Evolutionary conservation across 306 rosid genomes (phyloP).

Genomic region (Rubus idaeus): DNA sequence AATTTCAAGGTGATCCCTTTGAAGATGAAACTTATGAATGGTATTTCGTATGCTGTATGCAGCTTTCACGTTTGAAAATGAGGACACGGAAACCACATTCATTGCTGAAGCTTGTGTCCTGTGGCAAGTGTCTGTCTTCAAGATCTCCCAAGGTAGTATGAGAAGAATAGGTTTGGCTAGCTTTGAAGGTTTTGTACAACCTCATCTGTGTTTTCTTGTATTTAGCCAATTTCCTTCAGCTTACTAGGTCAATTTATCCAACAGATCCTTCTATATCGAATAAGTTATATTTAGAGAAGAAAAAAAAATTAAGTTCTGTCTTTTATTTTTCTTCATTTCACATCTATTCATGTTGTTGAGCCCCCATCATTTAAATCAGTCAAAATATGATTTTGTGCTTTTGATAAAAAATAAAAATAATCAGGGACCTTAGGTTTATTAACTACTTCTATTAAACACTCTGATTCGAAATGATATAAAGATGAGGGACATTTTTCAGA

Average conservation of each 20-base stretch:
- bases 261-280: slow-evolving; percentile 50
- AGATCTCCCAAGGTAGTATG: slow-evolving; percentile 72
- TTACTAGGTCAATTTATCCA: slow-evolving; percentile 46
- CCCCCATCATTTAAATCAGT: not conserved
- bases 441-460: not conserved
- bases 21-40: slow-evolving; percentile 29
- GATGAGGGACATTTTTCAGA: not conserved
- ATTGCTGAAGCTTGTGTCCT: slow-evolving; percentile 76
- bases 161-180: slow-evolving; percentile 35
- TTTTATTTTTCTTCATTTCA: not conserved
- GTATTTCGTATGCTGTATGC: slow-evolving; percentile 50
- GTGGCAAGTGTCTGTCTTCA: slow-evolving; percentile 77
- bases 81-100: slow-evolving; percentile 61
- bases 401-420: not conserved
- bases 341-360: not conserved
- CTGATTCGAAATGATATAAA: not conserved
- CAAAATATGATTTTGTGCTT: not conserved
- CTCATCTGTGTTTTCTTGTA: slow-evolving; percentile 49
- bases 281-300: slow-evolving; percentile 45
- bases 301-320: slow-evolving; percentile 3
- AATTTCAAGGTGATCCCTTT: not conserved
- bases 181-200: slow-evolving; percentile 43
- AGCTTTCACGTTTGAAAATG: slow-evolving; percentile 85
- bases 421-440: not conserved
- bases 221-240: slow-evolving; percentile 46